phyloP scores from a whole-genome alignment of 306 rosid species.

The Quercus dentata region DNA sequence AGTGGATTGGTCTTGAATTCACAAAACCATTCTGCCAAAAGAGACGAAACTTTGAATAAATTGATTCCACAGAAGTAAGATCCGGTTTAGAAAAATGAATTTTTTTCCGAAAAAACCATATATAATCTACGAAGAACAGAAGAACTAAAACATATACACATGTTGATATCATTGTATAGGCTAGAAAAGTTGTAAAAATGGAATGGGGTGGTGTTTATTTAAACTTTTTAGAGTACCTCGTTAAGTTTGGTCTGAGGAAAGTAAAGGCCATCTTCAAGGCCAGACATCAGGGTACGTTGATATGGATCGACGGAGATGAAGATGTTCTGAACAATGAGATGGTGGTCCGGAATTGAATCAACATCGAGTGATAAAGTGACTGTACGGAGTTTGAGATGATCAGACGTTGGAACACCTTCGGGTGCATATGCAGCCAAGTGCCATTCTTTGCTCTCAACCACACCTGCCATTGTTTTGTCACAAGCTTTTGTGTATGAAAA shows the following conservation, averaged over 20 bases:
- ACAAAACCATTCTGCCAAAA: too few species aligned
- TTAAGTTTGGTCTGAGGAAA: constrained; percentile 26
- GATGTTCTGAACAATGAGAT: constrained; percentile 37
- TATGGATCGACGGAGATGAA: constrained; percentile 53
- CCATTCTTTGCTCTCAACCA: constrained; percentile 56
- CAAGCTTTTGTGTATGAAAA: not conserved
- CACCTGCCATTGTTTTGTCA: constrained; percentile 2
- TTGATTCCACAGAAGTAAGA: too few species aligned
- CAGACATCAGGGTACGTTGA: constrained; percentile 42
- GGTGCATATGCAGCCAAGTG: constrained; percentile 43
- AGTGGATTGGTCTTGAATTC: too few species aligned
- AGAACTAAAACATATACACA: too few species aligned
- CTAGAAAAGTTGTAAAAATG: too few species aligned
- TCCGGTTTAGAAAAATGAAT: too few species aligned
- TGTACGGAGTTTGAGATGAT: constrained; percentile 51
- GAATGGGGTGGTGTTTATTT: not conserved
- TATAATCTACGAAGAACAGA: too few species aligned
- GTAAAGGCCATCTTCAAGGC: constrained; percentile 43
- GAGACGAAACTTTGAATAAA: too few species aligned
- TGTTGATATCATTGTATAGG: too few species aligned
- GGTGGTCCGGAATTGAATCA: constrained; percentile 45
- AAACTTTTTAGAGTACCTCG: constrained; percentile 19
- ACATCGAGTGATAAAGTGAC: constrained; percentile 13
- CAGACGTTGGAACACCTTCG: constrained; percentile 46
- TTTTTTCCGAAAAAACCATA: too few species aligned